Evolutionary conservation across 805 yeast genomes (phyloP), one percentile per base, ranked within the genome.

Genomic region (Metschnikowia similis): DNA sequence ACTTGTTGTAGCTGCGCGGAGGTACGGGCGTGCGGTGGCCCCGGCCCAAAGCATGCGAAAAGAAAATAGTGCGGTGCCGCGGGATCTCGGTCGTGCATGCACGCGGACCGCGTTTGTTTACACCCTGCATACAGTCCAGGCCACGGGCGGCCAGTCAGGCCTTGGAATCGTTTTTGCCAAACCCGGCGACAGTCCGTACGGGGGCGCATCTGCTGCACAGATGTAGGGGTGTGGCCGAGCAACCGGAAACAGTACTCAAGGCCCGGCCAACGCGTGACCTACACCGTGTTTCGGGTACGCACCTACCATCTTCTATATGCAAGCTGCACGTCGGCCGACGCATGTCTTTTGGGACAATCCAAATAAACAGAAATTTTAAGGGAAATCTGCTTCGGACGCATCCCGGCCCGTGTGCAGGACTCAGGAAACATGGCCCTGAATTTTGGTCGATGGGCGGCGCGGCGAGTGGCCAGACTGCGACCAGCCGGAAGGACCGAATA

Each of bases 61-160:
- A 16, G 51, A 54, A 54, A 56, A 54, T 56, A 54, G 34, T 27
- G 35, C 39, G 35, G 31, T 21, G 41, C 35, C 39, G 38, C 31
- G n/a, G 34, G 46, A 35, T 43, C 46, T 43, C 39, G 31, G 28
- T 4, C 42, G 47, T 47, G 42, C 47, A 21, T 47, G 35, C 28
- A 36, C 32, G 41, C 46, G 32, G 41, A 54, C 55, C 59, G 59
- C 50, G 59, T 54, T 56, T 56, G 58, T 52, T 56, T 51, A 49
- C 51, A 41, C 49, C 39, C 44, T 16, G 35, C 39, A 31, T 32
- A 40, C 11, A 21, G n/a, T 4, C 35, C 35, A 16, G 34, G 21
- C 21, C 21, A 21, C 21, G 21, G 21, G 21, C 21, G 21, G 21
- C 21, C 21, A 21, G 4, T 21, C 21, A 4, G 21, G 21, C 21